These are phyloP conservation scores for Alnus glutinosa DNA, from an alignment of 306 rosid species.

Conservation along the genomic window DNA sequence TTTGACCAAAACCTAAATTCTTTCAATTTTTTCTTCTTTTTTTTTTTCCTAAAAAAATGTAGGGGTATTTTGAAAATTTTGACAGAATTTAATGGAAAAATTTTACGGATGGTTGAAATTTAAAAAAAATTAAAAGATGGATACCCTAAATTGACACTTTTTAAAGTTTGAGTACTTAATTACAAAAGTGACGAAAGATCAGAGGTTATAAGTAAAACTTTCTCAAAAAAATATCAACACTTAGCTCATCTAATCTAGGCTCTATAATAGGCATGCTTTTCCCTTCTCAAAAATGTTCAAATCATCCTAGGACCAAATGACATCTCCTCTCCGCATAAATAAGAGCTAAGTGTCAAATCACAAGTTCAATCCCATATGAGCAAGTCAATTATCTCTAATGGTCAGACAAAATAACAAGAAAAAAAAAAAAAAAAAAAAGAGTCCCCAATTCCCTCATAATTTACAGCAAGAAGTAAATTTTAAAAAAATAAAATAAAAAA, in stretches of 20 bases:
- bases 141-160: no score
- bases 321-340: background rate
- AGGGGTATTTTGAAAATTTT: no score
- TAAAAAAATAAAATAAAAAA: background rate
- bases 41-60: no score
- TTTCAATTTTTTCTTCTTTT: no score
- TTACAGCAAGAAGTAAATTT: background rate
- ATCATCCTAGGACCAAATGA: background rate
- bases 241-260: background rate
- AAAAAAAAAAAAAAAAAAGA: background rate
- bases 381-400: background rate
- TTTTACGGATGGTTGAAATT: no score
- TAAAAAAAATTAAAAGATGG: no score
- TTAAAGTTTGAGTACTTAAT: no score
- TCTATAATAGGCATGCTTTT: background rate
- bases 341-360: background rate
- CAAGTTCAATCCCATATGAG: background rate
- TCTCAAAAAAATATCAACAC: background rate
- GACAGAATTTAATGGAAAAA: no score
- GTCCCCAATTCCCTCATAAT: background rate
- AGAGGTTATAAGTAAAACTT: no score
- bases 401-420: background rate
- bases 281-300: background rate
- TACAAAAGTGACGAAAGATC: no score
- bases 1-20: no score